Evolutionary conservation across 2,329 filamentous ascomycete species (phyloP).

Genomic region (Claviceps paspali): DNA sequence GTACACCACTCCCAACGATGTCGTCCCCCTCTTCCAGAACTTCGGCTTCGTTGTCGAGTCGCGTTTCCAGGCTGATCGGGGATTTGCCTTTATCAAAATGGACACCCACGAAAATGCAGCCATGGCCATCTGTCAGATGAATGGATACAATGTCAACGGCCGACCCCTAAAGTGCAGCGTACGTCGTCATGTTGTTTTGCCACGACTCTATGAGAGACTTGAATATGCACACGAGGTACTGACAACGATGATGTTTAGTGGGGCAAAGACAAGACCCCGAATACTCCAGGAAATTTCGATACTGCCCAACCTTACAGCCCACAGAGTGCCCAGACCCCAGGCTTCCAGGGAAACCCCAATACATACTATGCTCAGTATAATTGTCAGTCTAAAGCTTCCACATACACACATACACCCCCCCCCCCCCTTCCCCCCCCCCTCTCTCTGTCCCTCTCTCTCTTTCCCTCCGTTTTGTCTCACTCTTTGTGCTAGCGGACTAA

Average conservation of each 20-base stretch:
- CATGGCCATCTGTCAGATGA: conserved; percentile 96
- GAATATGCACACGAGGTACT: not conserved
- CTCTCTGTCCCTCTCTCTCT: too few relatives aligned
- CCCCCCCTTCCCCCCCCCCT: too few relatives aligned
- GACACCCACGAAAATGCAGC: conserved; percentile 95
- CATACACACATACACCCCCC: not conserved
- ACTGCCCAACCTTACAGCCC: conserved; percentile 58
- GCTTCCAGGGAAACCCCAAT: conserved; percentile 65
- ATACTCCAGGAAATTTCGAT: conserved; percentile 49
- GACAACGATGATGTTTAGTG: conserved; percentile 44
- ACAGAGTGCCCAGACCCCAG: conserved; percentile 56
- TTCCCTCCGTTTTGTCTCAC: too few relatives aligned
- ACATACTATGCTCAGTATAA: conserved; percentile 92
- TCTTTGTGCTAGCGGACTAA: too few relatives aligned
- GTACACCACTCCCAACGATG: conserved; percentile 90
- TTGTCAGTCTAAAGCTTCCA: conserved; percentile 35
- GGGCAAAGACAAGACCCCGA: conserved; percentile 96
- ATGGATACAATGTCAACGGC: conserved; percentile 95
- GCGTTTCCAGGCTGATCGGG: conserved; percentile 92
- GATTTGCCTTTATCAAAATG: conserved; percentile 99
- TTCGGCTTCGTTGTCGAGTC: conserved; percentile 97
- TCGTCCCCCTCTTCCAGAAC: conserved; percentile 97
- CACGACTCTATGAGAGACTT: not conserved
- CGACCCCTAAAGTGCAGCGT: conserved; percentile 96
- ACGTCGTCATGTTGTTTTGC: conserved; percentile 38